Base-by-base conservation (phyloP, 345 rosid genomes). In the Lagerstroemia speciosa region DNA sequence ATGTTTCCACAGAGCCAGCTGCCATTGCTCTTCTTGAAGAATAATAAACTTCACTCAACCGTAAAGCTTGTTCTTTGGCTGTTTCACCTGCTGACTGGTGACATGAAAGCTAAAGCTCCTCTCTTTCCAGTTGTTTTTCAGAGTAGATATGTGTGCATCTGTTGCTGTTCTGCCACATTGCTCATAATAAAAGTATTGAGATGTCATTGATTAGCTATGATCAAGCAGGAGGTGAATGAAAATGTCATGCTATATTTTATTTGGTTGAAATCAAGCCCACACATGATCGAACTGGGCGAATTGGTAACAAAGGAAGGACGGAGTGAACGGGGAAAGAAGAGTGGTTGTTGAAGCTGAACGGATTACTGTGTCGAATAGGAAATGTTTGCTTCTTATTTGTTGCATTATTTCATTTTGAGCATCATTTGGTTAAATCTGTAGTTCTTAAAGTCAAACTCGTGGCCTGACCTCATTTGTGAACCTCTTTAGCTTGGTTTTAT, bases 191-290 rank as follows among this genome's bases (percentile, higher is more conserved):
- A 27, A 29, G 63, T 12, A 53, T 16, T 58, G 19, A 19, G 63
- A n/a, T 29, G 7, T 29, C 14, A 14, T 26, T 58, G 22, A n/a
- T 53, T 24, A n/a, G 30, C 30, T n/a, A 53, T 53, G 46, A 41
- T n/a, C 24, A 53, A n/a, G 60, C 60, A 53, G 30, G 60, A 24
- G 60, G n/a, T 53, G 60, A 53, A 53, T 53, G 60, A 24, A 53
- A 6, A 5, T n/a, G 27, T 53, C 29, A 9, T 19, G 24, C 12
- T 9, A 29, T 14, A 29, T 29, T 27, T 27, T 58, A 58, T 27
- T 58, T 30, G 29, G 63, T 58, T 29, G 63, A 58, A n/a, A 27
- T 30, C 12, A 26, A 14, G 33, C 63, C 63, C 33, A 26, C 19
- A 12, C 30, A 24, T 53, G n/a, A 6, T 22, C 29, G 10, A 30